Percentiles rank a stretch among this genome's conserved stretches.
phyloP scores from a whole-genome alignment of 352 stramenopile species.

The Aphanomyces stellatus region DNA sequence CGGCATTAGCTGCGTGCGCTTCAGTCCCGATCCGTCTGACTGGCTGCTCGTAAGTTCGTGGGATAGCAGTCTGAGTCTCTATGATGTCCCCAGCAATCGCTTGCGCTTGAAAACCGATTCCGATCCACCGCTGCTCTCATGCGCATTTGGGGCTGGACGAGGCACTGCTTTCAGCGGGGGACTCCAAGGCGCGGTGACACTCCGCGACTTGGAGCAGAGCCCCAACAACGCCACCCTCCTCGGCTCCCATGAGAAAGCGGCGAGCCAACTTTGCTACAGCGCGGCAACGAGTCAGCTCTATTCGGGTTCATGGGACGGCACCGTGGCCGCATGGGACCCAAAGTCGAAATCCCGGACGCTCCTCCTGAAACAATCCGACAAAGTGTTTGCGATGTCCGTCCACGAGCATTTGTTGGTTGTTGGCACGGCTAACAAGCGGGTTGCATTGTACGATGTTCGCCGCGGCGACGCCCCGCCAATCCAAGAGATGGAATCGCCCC shows the following conservation, averaged over 20 bases:
- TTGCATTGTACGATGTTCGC: conserved; percentile 78
- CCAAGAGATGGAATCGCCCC: conserved; percentile 57
- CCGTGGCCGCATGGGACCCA: conserved; percentile 56
- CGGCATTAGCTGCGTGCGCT: conserved; percentile 75
- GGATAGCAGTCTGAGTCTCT: conserved; percentile 62
- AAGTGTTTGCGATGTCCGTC: conserved; percentile 64
- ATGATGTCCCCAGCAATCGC: conserved; percentile 35
- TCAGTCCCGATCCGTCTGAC: conserved; percentile 35
- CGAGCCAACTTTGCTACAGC: conserved; percentile 51
- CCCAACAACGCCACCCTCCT: conserved; percentile 31
- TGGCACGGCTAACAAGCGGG: conserved; percentile 41
- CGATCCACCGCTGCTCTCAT: conserved; percentile 58
- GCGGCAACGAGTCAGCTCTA: conserved; percentile 32
- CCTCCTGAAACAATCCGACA: conserved; percentile 38
- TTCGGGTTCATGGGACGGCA: conserved; percentile 60
- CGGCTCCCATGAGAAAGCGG: conserved; percentile 39
- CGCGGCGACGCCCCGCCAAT: conserved; percentile 56
- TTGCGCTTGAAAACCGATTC: conserved; percentile 56
- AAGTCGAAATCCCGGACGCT: conserved; percentile 43
- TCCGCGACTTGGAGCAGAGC: conserved; percentile 35
- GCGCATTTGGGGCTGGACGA: conserved; percentile 49
- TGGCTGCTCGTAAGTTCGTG: conserved; percentile 71
- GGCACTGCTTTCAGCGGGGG: conserved; percentile 62
- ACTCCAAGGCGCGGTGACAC: conserved; percentile 52
- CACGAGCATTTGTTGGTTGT: conserved; percentile 48